Percentiles rank a stretch among this genome's conserved stretches.
These are phyloP conservation scores for Fusarium staphyleae DNA, from an alignment of 2,329 filamentous ascomycete species.

Conservation along the genomic window DNA sequence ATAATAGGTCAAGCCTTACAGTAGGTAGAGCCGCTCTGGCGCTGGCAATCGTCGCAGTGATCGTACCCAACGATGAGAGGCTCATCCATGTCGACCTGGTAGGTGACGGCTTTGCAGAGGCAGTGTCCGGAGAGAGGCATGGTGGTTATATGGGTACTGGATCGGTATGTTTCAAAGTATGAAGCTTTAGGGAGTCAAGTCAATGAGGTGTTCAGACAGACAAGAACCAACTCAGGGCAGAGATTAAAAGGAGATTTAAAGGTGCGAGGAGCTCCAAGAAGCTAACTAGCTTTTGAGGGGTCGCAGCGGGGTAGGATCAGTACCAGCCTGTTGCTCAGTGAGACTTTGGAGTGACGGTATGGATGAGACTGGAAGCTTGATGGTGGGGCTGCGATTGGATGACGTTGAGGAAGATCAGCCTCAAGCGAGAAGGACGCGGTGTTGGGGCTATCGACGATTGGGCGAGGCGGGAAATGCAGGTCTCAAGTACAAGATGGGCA, in stretches of 20 bases:
- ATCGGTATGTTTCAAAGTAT: background rate
- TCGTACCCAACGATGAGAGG: conserved; percentile 68
- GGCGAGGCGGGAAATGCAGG: conserved; percentile 16
- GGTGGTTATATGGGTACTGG: conserved; percentile 40
- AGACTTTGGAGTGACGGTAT: conserved; percentile 24
- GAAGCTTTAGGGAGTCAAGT: conserved; percentile 12
- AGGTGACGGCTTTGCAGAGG: conserved; percentile 75
- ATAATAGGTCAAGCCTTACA: conserved; percentile 53
- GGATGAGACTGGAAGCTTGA: conserved; percentile 25
- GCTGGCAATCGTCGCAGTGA: conserved; percentile 77
- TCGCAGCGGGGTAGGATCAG: conserved; percentile 41
- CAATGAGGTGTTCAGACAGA: conserved; percentile 4
- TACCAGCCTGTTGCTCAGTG: conserved; percentile 20
- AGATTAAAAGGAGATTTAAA: conserved; percentile 9
- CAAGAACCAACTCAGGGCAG: background rate
- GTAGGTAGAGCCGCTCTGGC: conserved; percentile 73
- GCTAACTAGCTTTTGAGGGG: conserved; percentile 38
- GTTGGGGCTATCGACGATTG: conserved; percentile 24
- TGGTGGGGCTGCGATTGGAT: conserved; percentile 42
- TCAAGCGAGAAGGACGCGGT: conserved; percentile 10
- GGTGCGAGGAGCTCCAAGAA: conserved; percentile 32
- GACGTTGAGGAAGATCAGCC: conserved; percentile 39
- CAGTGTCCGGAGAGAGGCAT: conserved; percentile 75
- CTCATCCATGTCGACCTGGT: conserved; percentile 62
- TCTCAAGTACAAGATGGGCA: conserved; percentile 13